Percentiles rank a stretch among this genome's conserved stretches.
phyloP scores from a whole-genome alignment of 495 filamentous ascomycete genomes.

The Penicillium robsamsonii region DNA sequence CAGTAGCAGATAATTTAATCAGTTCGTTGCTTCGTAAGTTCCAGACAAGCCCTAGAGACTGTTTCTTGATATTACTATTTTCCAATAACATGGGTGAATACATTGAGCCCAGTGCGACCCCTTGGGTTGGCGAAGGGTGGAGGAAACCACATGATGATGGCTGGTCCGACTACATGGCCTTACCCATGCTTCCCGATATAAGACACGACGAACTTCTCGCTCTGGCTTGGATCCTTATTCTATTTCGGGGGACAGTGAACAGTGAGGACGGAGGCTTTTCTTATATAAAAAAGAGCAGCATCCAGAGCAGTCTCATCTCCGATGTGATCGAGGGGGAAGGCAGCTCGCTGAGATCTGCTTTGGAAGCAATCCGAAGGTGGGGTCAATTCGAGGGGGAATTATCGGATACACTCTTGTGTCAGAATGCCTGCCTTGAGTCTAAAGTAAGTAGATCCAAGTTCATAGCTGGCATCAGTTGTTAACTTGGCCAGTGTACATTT shows the following conservation, averaged over 20 bases:
- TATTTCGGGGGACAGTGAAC: not conserved
- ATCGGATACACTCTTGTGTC: not conserved
- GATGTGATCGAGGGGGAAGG: not conserved
- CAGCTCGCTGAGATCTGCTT: not conserved
- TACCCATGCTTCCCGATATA: not conserved
- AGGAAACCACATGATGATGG: not conserved
- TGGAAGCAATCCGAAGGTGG: not conserved
- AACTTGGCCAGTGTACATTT: not conserved
- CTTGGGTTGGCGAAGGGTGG: not conserved
- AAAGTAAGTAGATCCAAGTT: not conserved
- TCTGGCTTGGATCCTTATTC: not conserved
- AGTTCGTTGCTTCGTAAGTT: not conserved
- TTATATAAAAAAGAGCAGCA: not conserved
- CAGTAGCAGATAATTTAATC: conserved; percentile 1
- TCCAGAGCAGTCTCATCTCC: not conserved
- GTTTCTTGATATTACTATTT: not conserved
- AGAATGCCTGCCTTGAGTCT: not conserved
- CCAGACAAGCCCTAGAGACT: not conserved
- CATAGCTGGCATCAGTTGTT: not conserved
- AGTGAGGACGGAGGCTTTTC: not conserved
- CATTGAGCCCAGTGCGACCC: not conserved
- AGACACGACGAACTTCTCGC: not conserved
- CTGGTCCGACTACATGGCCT: not conserved
- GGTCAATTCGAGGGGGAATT: not conserved
- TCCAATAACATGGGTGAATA: not conserved